These are phyloP conservation scores for Rugonectria rugulosa DNA, from an alignment of 2,329 filamentous ascomycete species.

Conservation along the genomic window DNA sequence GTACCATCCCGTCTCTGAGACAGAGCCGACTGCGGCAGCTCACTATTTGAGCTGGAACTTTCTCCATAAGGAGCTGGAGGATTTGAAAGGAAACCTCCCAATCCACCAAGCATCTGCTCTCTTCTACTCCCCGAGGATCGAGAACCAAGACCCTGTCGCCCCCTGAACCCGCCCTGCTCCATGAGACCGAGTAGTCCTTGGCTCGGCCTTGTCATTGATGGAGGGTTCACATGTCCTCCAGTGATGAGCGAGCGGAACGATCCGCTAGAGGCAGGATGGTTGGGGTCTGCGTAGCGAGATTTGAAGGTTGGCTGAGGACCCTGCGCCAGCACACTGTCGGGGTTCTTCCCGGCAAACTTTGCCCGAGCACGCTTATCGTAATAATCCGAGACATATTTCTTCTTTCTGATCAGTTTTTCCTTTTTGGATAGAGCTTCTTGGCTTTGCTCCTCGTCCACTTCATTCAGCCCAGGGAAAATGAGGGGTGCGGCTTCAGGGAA, in stretches of 20 bases:
- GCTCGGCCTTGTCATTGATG: conserved; percentile 4
- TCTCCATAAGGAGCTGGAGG: not conserved
- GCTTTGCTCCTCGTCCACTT: not conserved
- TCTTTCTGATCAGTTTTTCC: conserved; percentile 1
- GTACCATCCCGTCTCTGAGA: not conserved
- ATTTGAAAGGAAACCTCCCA: not conserved
- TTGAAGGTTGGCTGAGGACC: conserved; percentile 11
- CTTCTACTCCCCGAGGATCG: not conserved
- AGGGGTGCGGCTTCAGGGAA: conserved; percentile 14
- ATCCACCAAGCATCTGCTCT: not conserved
- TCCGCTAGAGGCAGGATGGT: conserved; percentile 24
- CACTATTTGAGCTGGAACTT: not conserved
- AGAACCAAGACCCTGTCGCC: not conserved
- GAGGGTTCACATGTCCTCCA: conserved; percentile 23
- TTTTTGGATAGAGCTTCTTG: conserved; percentile 2
- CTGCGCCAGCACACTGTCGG: conserved; percentile 3
- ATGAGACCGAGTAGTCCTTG: not conserved
- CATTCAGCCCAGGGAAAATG: conserved; percentile 10
- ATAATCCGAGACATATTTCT: conserved; percentile 13
- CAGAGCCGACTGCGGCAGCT: not conserved
- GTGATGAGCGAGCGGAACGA: conserved; percentile 27
- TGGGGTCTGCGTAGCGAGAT: conserved; percentile 23
- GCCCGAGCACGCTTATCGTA: conserved; percentile 17
- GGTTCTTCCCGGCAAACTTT: conserved; percentile 11
- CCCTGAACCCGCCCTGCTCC: not conserved